Evolutionary conservation across 2,329 filamentous ascomycete genomes (phyloP).

Genomic region (Dendrostoma leiphaemia): DNA sequence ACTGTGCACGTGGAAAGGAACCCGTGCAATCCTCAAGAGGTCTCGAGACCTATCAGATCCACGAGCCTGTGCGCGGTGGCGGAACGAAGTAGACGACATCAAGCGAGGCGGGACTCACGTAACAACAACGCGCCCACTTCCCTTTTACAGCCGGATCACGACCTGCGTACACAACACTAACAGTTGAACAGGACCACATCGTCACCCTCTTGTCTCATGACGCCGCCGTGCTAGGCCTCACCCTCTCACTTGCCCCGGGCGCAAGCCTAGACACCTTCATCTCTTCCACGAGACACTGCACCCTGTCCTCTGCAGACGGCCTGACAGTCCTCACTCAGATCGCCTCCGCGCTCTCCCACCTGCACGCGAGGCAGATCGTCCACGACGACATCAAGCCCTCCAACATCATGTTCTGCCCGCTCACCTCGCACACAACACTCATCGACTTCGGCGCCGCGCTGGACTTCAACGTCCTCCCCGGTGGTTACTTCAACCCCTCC

Average conservation of each 20-base stretch:
- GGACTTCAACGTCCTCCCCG: neutral
- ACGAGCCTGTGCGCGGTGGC: too few species aligned
- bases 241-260: neutral
- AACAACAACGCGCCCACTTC: too few species aligned
- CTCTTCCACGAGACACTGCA: neutral
- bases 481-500: conserved; percentile 15
- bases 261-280: conserved; percentile 2
- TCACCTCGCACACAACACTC: conserved; percentile 9
- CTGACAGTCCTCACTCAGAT: neutral
- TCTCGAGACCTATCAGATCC: too few species aligned
- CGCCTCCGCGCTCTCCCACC: neutral
- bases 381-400: conserved; percentile 21
- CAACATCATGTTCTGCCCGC: too few species aligned
- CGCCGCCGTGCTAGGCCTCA: neutral
- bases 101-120: too few species aligned
- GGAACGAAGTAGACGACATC: too few species aligned
- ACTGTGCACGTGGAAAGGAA: too few species aligned
- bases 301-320: neutral
- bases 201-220: too few species aligned
- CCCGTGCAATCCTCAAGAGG: too few species aligned
- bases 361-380: conserved; percentile 2
- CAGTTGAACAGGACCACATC: too few species aligned
- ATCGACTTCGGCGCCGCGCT: conserved; percentile 20
- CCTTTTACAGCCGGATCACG: too few species aligned
- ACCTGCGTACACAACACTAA: too few species aligned